Evolutionary conservation across 2,329 filamentous ascomycete genomes (phyloP), one percentile per base, ranked within the genome.

Genomic region (Fusarium odoratissimum): DNA sequence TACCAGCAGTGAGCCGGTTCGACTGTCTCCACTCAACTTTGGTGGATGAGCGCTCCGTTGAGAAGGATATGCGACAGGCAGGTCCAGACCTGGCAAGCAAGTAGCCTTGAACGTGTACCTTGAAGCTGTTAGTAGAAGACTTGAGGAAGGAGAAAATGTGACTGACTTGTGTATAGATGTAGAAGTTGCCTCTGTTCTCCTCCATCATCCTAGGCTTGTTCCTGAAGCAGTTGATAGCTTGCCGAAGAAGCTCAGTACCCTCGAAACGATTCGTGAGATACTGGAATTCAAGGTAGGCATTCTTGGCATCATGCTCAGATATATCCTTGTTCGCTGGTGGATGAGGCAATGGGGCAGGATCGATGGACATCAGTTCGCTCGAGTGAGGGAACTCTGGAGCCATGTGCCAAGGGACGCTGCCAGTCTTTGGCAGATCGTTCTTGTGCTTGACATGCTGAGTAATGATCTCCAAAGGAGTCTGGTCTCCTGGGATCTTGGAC

Each of bases 231-330:
- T 83, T 82, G 2, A 97, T 87, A 0, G 93, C 91, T 69, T 90
- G 86, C 11, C 94, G 88, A 1, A 97, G 84, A 2, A 91, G 87
- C 17, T 92, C 88, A 6, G 93, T 84, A 0, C 90, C 89, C 77
- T 97, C 94, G 76, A 94, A 92, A 6, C 95, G 88, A 12, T 94
- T 85, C 4, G 97, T 87, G 6, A 90, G 85, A 77, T 96, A 97
- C 55, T 97, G 93, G 0, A 90, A 87, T 37, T 89, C 84, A 0
- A 97, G 84, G 64, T 97, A 97, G 0, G 86, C 84, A 8, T 71
- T 51, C 25, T 79, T 80, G 4, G 86, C 84, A 8, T 69, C 42
- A 25, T 78, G 79, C 2, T 71, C 64, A 2, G 38, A 31, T 0
- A 42, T 11, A 1, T 55, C 42, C 3, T 31, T 31, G 6, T 60